Base-by-base conservation (phyloP, 2,329 filamentous ascomycete genomes). In the Pseudogymnoascus sp. region DNA sequence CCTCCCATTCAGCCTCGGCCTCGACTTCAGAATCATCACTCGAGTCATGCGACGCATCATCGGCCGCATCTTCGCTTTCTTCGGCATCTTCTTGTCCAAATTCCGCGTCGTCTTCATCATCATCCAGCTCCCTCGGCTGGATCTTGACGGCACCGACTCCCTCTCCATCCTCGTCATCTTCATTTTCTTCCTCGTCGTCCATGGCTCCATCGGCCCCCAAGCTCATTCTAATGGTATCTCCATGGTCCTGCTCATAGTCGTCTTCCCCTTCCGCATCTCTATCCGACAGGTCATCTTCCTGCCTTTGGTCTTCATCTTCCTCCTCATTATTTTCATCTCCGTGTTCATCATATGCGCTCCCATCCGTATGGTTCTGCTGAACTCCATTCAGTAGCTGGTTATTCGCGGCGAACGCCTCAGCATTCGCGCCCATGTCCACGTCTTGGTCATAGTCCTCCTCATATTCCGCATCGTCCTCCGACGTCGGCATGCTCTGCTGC, bases 11-110 rank as follows among this genome's bases (percentile, higher is more conserved):
- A 34, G 79, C 78, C 46, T 81, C 84, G 28, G 82, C 37, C 66
- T 86, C 83, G 9, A 74, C 77, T 28, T 80, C 80, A 1, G 83
- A 86, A 42, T 84, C 84, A 37, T 82, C 85, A 61, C 76, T 80
- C 4, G 69, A 34, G 34, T 64, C 53, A n/a, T 61, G 36, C 14
- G 63, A 59, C 11, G 69, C 71, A 6, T 69, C 72, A n/a, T 63
- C 67, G 59, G 63, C 61, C 63, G 68, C 70, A 16, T 64, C 69
- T 56, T 68, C 69, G 61, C 69, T 72, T 43, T 70, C 69, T 34
- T 72, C 69, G 9, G 72, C 69, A 23, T 71, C 69, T 3, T 68
- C 65, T n/a, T 67, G 68, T 23, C 66, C 66, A 34, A 67, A 66
- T 18, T 72, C 69, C 23, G 74, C 76, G 16, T 74, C 75, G 63